phyloP scores from a whole-genome alignment of 1,139 yeast species.

The Taphrina sp. region DNA sequence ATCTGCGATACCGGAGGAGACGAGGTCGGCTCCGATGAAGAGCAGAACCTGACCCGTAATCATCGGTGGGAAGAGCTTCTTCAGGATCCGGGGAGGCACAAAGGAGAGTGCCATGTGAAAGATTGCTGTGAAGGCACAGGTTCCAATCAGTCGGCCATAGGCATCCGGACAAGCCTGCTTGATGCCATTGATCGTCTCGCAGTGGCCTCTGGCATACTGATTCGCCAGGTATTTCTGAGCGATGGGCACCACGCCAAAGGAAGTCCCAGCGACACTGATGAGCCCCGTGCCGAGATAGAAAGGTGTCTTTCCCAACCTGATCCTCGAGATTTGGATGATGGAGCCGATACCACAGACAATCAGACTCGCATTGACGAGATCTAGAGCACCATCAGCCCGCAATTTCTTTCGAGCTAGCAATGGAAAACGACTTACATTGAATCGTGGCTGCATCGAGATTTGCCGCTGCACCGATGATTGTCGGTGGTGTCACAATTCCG shows the following conservation, averaged over 20 bases:
- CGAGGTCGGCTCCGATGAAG: conserved; percentile 69
- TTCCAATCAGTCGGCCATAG: conserved; percentile 79
- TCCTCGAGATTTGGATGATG: conserved; percentile 72
- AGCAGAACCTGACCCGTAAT: conserved; percentile 92
- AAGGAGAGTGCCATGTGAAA: conserved; percentile 70
- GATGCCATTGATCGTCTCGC: conserved; percentile 63
- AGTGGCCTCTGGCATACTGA: conserved; percentile 72
- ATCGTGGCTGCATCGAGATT: conserved; percentile 22
- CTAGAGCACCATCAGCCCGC: too few species aligned
- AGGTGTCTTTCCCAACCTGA: conserved; percentile 41
- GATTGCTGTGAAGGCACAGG: conserved; percentile 73
- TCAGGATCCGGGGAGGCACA: conserved; percentile 67
- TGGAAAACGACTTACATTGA: too few species aligned
- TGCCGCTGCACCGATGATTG: conserved; percentile 24
- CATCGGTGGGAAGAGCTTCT: conserved; percentile 75
- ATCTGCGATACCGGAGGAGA: conserved; percentile 70
- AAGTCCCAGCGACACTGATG: conserved; percentile 83
- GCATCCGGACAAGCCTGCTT: conserved; percentile 82
- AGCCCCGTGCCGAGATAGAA: conserved; percentile 71
- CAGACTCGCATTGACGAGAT: conserved; percentile 73
- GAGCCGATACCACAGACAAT: conserved; percentile 75
- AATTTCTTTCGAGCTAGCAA: conserved; percentile 49
- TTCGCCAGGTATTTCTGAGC: conserved; percentile 71
- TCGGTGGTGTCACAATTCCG: conserved; percentile 83
- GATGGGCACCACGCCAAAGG: conserved; percentile 81